Base-by-base conservation (phyloP, 192 early-diverging fungal species). In the Entophlyctis luteolus region DNA sequence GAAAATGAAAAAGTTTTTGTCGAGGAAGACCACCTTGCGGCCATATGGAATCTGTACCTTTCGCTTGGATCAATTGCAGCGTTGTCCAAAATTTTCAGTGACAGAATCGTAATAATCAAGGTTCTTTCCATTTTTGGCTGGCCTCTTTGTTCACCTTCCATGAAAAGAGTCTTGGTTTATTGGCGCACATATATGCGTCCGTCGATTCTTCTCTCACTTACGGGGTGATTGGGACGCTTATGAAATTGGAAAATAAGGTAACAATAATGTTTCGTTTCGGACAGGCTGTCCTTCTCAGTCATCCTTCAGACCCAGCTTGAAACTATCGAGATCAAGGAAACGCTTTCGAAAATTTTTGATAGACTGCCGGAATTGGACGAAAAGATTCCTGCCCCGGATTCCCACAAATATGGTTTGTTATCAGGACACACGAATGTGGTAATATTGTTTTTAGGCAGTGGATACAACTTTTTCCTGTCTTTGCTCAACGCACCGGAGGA, bases 1-100 rank as follows among this genome's bases (percentile, higher is more conserved):
- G 79, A 82, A 36, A 79, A 82, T 55, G 81, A 81, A 23, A 78
- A 77, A 38, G 70, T 75, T 6, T 86, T 86, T 65, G 37, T 84
- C 34, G 78, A 81, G 58, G 83, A 85, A 68, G 84, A 86, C 59
- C 80, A 82, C 37, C 50, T 86, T 12, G 68, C 77, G 16, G 79
- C 83, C 14, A 73, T 86, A 36, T 86, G 82, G 81, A 86, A 86
- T 54, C 67, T 86, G 14, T 83, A 76, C 55, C 85, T 86, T 65
- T 67, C 76, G 1, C 54, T 86, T 8, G 73, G 73, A 25, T 70
- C 70, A 2, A 73, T 86, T 14, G 74, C 73, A 31, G 48, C 59
- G 25, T 72, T 79, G 28, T 72, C 67, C 2, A 82, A 79, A 49
- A 56, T 80, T 6, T 86, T 81, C 48, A 81, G 76, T 0, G 83